These are phyloP conservation scores for Sporothrix pseudoabietina DNA, from an alignment of 2,329 filamentous ascomycete species.

Conservation along the genomic window DNA sequence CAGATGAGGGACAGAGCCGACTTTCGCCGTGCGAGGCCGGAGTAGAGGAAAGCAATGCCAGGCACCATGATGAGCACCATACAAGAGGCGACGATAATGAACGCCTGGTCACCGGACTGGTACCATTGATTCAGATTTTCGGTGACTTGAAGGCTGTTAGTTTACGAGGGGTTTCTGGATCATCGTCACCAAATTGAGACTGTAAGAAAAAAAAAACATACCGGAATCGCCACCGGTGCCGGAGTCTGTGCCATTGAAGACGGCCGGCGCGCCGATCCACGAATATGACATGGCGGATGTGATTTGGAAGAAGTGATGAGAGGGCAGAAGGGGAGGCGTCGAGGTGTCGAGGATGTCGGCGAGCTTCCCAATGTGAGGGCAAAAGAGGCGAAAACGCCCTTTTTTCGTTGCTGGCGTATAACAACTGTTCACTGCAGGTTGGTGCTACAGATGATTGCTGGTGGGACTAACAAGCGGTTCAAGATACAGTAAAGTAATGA, in stretches of 20 bases:
- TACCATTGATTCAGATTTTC: constrained; percentile 97
- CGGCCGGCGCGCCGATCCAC: constrained; percentile 59
- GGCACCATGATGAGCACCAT: constrained; percentile 98
- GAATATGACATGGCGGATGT: constrained; percentile 57
- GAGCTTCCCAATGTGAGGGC: neutral
- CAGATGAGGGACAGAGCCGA: constrained; percentile 96
- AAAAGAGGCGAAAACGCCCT: constrained; percentile 18
- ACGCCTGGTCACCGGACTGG: constrained; percentile 86
- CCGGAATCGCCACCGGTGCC: constrained; percentile 75
- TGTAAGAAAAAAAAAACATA: constrained; percentile 51
- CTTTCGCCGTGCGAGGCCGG: constrained; percentile 94
- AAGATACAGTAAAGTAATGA: neutral
- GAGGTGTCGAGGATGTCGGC: neutral
- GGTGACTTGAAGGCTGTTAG: constrained; percentile 54
- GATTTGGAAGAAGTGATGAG: neutral
- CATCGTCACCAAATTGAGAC: neutral
- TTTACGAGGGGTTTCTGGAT: neutral
- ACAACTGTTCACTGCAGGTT: neutral
- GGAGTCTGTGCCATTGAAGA: constrained; percentile 65
- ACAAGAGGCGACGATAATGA: constrained; percentile 83
- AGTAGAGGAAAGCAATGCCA: constrained; percentile 96
- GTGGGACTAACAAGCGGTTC: neutral
- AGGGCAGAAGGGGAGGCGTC: neutral
- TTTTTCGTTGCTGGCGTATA: neutral
- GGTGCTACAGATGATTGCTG: neutral